Evolutionary conservation across 495 filamentous ascomycete species (phyloP), one percentile per base, ranked within the genome.

Genomic region (Xylaria intraflava): DNA sequence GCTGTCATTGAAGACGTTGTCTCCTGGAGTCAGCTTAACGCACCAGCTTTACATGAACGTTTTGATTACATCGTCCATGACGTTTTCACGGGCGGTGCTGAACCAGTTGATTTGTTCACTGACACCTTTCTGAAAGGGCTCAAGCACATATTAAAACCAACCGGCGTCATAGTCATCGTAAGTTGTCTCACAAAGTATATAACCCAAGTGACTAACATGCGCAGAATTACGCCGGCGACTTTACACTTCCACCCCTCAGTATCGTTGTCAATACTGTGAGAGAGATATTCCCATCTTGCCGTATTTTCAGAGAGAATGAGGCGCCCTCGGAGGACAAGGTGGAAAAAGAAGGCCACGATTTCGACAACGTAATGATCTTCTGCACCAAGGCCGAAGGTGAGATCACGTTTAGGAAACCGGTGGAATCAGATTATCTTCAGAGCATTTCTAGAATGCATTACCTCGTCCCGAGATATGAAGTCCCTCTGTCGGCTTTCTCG

Each of bases 61-160:
- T 97, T 85, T 63, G 85, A 95, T 67, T 97, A 95, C 73, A 90
- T 98, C 63, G 75, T 98, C 55, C 93, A 98, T 60, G 93, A 98
- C 61, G 93, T 98, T n/a, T 98, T 98, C 72, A 98, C 93, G 0
- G 93, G 93, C 14, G 93, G 92, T 50, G 90, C 89, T 2, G 93
- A 96, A 64, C 93, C 93, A 1, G 78, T 90, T 14, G 73, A 84
- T 17, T 78, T 98, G 1, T 97, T 98, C 69, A 96, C 93, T 0
- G 57, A 81, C 2, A 86, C 93, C 58, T 95, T 98, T 60, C 68
- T 98, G 11, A 60, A 72, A 29, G 79, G 82, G 24, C 71, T 98
- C 16, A 65, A 78, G 46, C 65, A 76, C 1, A 77, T 96, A 14
- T 78, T 98, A 31, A 86, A 81, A 50, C 77, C 83, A 0, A 77